phyloP scores from a whole-genome alignment of 306 rosid species.

The Sphenostylis stenocarpa region DNA sequence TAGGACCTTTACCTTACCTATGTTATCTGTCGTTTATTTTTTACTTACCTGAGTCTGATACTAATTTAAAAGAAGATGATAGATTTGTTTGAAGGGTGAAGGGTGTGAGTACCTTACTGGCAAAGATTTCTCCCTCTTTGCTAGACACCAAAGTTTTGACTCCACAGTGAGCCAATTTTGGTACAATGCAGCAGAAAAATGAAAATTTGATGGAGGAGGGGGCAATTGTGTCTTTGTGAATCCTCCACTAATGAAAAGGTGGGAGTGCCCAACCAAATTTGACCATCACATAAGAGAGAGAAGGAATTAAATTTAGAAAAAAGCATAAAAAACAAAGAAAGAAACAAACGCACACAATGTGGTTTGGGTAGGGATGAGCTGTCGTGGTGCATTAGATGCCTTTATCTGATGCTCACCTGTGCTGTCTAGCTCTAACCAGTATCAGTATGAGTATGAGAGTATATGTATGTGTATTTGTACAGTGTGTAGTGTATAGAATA shows the following conservation, averaged over 20 bases:
- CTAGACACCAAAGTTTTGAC: too few relatives aligned
- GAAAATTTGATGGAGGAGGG: not conserved
- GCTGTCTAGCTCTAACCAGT: slow-evolving; percentile 33
- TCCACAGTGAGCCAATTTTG: too few relatives aligned
- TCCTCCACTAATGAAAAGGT: not conserved
- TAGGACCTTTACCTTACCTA: too few relatives aligned
- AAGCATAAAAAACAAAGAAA: slow-evolving; percentile 5
- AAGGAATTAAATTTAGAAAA: not conserved
- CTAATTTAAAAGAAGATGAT: too few relatives aligned
- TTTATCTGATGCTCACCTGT: slow-evolving; percentile 49
- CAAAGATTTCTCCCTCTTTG: too few relatives aligned
- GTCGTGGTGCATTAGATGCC: slow-evolving; percentile 61
- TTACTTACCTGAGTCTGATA: too few relatives aligned
- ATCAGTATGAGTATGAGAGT: too few relatives aligned
- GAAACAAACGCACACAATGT: not conserved
- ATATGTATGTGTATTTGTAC: too few relatives aligned
- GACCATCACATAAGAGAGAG: not conserved
- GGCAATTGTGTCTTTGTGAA: slow-evolving; percentile 27
- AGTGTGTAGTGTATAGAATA: not conserved
- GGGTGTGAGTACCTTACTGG: too few relatives aligned
- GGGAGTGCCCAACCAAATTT: slow-evolving; percentile 34
- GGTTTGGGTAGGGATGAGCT: slow-evolving; percentile 50
- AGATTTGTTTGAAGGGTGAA: too few relatives aligned
- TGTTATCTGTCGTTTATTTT: too few relatives aligned
- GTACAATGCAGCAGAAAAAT: too few relatives aligned